phyloP scores from a whole-genome alignment of 139 green algal genomes.

The Tetradesmus obliquus region DNA sequence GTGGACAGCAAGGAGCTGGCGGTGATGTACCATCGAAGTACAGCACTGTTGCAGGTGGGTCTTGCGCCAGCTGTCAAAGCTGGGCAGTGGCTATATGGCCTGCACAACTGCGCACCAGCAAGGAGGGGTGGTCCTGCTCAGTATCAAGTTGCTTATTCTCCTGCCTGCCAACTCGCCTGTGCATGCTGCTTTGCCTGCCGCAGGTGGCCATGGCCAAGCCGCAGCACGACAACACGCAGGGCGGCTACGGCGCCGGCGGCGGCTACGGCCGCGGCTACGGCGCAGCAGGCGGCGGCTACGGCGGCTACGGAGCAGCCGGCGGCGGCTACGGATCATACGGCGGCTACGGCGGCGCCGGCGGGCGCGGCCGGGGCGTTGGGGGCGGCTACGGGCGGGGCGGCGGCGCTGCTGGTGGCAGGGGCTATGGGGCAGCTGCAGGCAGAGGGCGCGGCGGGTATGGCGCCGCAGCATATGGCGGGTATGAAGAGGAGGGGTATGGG shows the following conservation, averaged over 20 bases:
- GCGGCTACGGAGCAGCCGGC: background rate
- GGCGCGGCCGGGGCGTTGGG: slow-evolving; percentile 5
- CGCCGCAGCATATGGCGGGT: background rate
- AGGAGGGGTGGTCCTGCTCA: no score
- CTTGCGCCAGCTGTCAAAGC: no score
- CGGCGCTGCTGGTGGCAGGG: slow-evolving; percentile 4
- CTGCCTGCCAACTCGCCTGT: background rate
- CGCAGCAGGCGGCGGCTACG: background rate
- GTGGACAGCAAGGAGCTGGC: slow-evolving; percentile 65
- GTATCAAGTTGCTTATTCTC: no score
- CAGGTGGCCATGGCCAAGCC: slow-evolving; percentile 70
- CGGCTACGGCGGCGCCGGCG: slow-evolving; percentile 1
- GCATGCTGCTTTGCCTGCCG: background rate
- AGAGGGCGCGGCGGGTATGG: background rate
- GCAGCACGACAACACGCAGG: slow-evolving; percentile 51
- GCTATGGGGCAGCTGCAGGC: background rate
- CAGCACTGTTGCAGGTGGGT: no score
- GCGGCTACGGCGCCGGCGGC: background rate
- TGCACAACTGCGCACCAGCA: no score
- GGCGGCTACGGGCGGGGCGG: slow-evolving; percentile 4
- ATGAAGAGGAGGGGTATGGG: slow-evolving; percentile 22
- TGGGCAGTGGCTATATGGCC: no score
- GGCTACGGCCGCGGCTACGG: slow-evolving; percentile 4
- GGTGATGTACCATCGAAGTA: no score
- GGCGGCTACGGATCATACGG: slow-evolving; percentile 16